These are phyloP conservation scores for Berberis thunbergii DNA, from an alignment of 164 flowering plant species.

Conservation along the genomic window DNA sequence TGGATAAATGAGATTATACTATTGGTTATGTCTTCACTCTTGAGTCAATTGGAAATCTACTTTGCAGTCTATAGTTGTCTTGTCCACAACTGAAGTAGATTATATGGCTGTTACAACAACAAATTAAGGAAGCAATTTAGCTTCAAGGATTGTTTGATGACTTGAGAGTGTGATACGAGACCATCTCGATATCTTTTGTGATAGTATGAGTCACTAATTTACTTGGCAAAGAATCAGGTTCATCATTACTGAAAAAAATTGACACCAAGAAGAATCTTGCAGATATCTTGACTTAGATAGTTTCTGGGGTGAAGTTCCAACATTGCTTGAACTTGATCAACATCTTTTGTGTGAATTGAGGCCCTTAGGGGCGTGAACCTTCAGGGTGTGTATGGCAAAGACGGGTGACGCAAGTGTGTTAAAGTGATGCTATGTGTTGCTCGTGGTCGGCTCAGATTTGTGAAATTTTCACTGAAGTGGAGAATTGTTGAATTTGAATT, in stretches of 20 bases:
- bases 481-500: constrained; percentile 11
- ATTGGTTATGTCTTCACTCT: too few species aligned
- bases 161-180: not conserved
- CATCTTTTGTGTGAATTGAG: not conserved
- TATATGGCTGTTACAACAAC: not conserved
- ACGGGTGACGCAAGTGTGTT: not conserved
- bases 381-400: not conserved
- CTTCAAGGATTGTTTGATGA: not conserved
- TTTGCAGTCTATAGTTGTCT: not conserved
- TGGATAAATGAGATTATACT: too few species aligned
- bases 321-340: constrained; percentile 1
- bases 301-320: not conserved
- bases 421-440: not conserved
- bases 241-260: constrained; percentile 1
- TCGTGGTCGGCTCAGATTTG: not conserved
- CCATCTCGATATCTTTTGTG: not conserved
- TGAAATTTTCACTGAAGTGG: not conserved
- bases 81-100: not conserved
- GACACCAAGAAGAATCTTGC: not conserved
- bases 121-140: not conserved
- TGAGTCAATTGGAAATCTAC: too few species aligned
- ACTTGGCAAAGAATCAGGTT: not conserved
- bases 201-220: not conserved
- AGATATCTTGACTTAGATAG: not conserved
- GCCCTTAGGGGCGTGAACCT: not conserved